Evolutionary conservation across 352 stramenopile genomes (phyloP).

Genomic region (Thalassiosira allenii): DNA sequence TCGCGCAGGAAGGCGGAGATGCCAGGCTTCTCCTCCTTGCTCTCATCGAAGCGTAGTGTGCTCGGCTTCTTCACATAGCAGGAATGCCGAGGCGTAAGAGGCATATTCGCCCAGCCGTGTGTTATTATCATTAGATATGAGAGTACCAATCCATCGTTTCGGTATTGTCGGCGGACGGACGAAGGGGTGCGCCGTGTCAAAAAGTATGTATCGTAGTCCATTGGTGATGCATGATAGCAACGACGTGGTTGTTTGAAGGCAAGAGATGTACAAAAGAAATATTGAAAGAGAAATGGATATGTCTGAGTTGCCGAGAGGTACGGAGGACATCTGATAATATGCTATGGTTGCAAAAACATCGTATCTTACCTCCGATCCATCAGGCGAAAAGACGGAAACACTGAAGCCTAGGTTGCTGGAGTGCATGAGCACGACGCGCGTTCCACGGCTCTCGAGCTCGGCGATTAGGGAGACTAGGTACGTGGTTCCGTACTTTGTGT

Average conservation of each 20-base stretch:
- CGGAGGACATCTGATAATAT: too few relatives aligned
- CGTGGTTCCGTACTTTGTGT: conserved; percentile 90
- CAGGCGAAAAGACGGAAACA: conserved; percentile 89
- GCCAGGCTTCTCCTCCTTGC: conserved; percentile 89
- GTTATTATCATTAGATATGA: too few relatives aligned
- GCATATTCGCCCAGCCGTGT: too few relatives aligned
- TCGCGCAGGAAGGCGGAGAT: conserved; percentile 91
- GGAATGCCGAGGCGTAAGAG: conserved; percentile 89
- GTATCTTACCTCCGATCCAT: too few relatives aligned
- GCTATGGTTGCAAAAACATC: too few relatives aligned
- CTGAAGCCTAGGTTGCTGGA: conserved; percentile 90
- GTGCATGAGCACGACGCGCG: conserved; percentile 88
- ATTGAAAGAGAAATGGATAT: conserved; percentile 90
- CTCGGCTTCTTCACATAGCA: conserved; percentile 87
- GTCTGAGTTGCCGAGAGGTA: conserved; percentile 89
- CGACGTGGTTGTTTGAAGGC: too few relatives aligned
- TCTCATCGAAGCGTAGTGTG: conserved; percentile 85
- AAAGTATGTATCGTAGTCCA: too few relatives aligned
- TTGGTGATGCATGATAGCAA: too few relatives aligned
- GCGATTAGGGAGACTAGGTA: conserved; percentile 90
- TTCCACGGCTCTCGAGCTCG: conserved; percentile 88
- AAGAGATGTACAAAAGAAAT: too few relatives aligned
- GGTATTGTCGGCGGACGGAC: too few relatives aligned
- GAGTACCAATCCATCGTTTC: conserved; percentile 90
- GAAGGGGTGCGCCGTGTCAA: too few relatives aligned